Evolutionary conservation across 2,329 filamentous ascomycete genomes (phyloP), one percentile per base, ranked within the genome.

Genomic region (Trichoderma sp.): DNA sequence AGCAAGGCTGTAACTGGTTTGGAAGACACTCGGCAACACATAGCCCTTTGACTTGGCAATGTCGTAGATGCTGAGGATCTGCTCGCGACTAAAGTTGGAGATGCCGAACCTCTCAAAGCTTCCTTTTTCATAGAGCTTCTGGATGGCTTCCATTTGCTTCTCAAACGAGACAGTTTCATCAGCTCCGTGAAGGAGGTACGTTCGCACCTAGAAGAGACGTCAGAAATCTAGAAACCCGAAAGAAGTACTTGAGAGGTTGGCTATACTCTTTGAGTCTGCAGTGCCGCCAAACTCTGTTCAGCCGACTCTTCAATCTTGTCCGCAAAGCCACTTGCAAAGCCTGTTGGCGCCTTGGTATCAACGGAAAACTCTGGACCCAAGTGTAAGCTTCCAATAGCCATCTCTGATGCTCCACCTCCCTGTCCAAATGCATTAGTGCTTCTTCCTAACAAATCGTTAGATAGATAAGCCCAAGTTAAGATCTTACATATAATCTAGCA

Each of bases 111-210:
- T 77, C 68, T 78, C 76, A 76, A 84, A 84, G 63, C 77, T 75
- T 28, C 82, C 82, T 11, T 75, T 82, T 76, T 88, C 87, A 80
- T 92, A 88, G 63, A 92, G 77, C 74, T 89, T 84, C 76, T 93
- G 85, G 71, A 90, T 83, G 6, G 85, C 88, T 75, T 86, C 83
- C 17, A 92, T 79, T 1, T 90, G 91, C 77, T 91, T 88, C 12
- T 85, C 85, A 73, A 92, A 89, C 0, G 87, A 85, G 6, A 77
- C 69, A 3, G 34, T 73, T 85, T 87, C 66, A 73, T 79, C 76
- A 88, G 82, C 82, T 6, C 85, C 87, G 65, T 93, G 84, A 64
- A 92, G 88, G 85, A 90, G 91, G 1, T 90, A 90, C 70, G 91
- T 82, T 23, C 62, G 55, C 4, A 73, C 28, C 69, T 73, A 17